Percentiles rank a stretch among this genome's conserved stretches.
Evolutionary conservation across 371 early-diverging fungal species (phyloP).

Genomic region (Apophysomyces trapeziformis): DNA sequence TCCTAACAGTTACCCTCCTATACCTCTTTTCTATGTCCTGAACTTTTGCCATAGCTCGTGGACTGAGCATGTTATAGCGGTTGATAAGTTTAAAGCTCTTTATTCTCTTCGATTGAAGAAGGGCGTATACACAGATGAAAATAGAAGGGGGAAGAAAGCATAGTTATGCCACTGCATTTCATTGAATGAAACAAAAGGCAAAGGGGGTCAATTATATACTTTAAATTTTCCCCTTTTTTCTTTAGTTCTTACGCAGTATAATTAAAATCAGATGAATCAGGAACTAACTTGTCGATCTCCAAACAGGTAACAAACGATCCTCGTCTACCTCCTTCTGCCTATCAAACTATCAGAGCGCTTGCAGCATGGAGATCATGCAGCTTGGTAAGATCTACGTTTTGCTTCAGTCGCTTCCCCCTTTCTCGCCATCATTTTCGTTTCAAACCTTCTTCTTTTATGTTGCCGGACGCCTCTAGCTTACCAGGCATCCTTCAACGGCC

Average conservation of each 20-base stretch:
- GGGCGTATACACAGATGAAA: not conserved
- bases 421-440: not conserved
- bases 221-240: not conserved
- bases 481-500: conserved; percentile 59
- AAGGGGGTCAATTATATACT: not conserved
- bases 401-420: not conserved
- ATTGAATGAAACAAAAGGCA: not conserved
- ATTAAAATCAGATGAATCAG: not conserved
- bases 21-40: conserved; percentile 8
- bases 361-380: not conserved
- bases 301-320: too few species aligned
- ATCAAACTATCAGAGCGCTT: not conserved
- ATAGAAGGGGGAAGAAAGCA: not conserved
- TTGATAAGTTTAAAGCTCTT: not conserved
- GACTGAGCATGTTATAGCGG: not conserved
- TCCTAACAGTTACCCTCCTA: conserved; percentile 12
- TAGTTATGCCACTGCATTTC: not conserved
- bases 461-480: conserved; percentile 32
- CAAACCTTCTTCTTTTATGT: not conserved
- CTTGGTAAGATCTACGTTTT: not conserved
- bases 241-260: not conserved
- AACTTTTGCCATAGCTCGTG: conserved; percentile 6
- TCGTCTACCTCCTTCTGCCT: too few species aligned
- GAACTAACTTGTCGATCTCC: too few species aligned
- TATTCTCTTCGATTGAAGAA: not conserved